Percentiles rank a stretch among this genome's conserved stretches.
Conservation (phyloP, 1,139 yeast genomes). For the Candida sp. region DNA sequence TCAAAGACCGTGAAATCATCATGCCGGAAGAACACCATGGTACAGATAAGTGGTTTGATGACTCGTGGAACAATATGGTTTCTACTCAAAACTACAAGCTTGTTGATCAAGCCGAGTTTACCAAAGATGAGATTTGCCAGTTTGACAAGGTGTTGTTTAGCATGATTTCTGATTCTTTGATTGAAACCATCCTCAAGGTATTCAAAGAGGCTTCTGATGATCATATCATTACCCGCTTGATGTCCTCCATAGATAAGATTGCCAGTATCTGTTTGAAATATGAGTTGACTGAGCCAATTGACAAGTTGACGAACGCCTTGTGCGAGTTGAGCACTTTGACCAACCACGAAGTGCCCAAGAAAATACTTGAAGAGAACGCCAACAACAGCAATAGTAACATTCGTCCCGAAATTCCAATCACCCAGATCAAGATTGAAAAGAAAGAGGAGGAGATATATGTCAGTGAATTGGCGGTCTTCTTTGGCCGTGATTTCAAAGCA, state of each 20-base stretch:
- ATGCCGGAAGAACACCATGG: constrained; percentile 98
- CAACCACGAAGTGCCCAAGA: constrained; percentile 15
- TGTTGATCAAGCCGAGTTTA: constrained; percentile 22
- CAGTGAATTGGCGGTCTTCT: constrained; percentile 78
- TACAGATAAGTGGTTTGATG: constrained; percentile 88
- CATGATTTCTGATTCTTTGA: constrained; percentile 60
- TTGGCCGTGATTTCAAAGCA: constrained; percentile 92
- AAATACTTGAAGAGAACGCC: constrained; percentile 11
- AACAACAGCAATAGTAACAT: constrained; percentile 39
- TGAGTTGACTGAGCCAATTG: constrained; percentile 59
- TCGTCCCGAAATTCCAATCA: constrained; percentile 51
- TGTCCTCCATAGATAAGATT: constrained; percentile 86
- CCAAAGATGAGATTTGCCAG: constrained; percentile 31
- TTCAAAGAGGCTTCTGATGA: constrained; percentile 93
- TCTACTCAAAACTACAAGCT: constrained; percentile 43
- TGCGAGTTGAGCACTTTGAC: constrained; percentile 66
- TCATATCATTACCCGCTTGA: constrained; percentile 82
- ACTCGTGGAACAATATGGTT: constrained; percentile 87
- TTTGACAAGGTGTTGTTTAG: constrained; percentile 78
- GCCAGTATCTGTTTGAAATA: constrained; percentile 76
- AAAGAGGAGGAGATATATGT: constrained; percentile 67
- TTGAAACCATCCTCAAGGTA: constrained; percentile 73
- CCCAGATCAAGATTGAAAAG: constrained; percentile 52
- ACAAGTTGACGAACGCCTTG: constrained; percentile 64
- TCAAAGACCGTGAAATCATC: constrained; percentile 86